Base-by-base conservation (phyloP, 371 early-diverging fungal species). In the Mortierella sp. region DNA sequence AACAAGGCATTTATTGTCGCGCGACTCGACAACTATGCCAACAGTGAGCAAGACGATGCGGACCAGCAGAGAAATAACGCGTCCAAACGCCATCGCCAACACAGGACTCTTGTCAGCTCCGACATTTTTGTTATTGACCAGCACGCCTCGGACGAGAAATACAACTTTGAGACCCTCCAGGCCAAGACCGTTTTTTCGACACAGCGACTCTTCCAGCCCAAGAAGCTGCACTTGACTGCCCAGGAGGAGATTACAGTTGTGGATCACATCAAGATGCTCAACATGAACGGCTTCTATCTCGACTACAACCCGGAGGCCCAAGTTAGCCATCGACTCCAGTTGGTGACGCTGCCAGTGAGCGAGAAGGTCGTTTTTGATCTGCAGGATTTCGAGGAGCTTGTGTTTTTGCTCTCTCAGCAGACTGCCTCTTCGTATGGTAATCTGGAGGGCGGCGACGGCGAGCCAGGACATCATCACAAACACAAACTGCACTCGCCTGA, bases 91-190 rank as follows among this genome's bases (percentile, higher is more conserved):
- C 42, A 68, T 68, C 24, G 24, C 11, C 60, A 45, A 21, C 52
- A 63, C n/a, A 58, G 55, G 14, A 68, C 19, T 13, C 74, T 81
- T 45, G 45, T 84, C 76, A 79, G 88, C 24, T 86, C 88, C 28
- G 96, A 96, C 78, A 89, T 99, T 3, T 98, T 97, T 86, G 96
- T 99, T 70, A 93, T 99, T 65, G 99, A 99, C 90, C 99, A 99
- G 82, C 99, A 99, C 88, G 99, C 99, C 8, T 94, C 98, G 13
- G 99, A 99, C 88, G 99, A 99, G 90, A 99, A 99, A 88, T 97
- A 92, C 88, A 98, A 98, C 83, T 99, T 96, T 92, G 99, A 99
- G 88, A 91, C 90, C 0, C 83, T 96, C 6, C 94, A 94, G 80
- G 86, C 83, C 55, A 91, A 90, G 8, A 93, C 95, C 0, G 83